Evolutionary conservation across 2,329 filamentous ascomycete species (phyloP).

Genomic region (Colletotrichum tropicale): DNA sequence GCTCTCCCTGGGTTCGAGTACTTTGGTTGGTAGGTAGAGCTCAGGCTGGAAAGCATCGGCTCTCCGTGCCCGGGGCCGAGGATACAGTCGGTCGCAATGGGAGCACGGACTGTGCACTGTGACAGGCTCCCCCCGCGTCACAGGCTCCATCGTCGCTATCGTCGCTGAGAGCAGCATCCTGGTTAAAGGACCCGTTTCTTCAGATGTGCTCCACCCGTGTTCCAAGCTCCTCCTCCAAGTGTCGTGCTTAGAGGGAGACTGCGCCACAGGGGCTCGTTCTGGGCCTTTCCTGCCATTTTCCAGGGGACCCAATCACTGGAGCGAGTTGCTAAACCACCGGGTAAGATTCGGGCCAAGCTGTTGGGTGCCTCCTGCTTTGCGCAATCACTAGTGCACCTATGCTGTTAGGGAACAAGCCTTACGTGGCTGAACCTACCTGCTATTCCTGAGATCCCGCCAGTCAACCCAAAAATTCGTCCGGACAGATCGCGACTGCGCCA

Average conservation of each 20-base stretch:
- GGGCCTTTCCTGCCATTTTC: neutral
- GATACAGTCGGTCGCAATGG: conserved; percentile 18
- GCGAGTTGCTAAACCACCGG: neutral
- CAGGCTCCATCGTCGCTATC: neutral
- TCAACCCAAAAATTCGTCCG: conserved; percentile 18
- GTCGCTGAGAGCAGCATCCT: neutral
- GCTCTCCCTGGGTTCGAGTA: neutral
- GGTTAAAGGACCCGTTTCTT: neutral
- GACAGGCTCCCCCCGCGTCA: conserved; percentile 7
- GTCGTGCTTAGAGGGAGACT: neutral
- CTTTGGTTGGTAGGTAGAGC: neutral
- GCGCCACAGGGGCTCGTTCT: neutral
- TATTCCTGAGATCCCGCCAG: neutral
- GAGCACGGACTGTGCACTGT: neutral
- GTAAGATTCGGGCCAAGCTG: conserved; percentile 16
- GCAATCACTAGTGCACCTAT: neutral
- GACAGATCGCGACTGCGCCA: conserved; percentile 18
- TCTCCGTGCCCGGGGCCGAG: conserved; percentile 30
- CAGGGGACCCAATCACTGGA: neutral
- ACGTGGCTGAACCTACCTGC: conserved; percentile 22
- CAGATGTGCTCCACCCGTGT: neutral
- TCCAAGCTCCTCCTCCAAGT: neutral
- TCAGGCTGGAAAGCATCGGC: conserved; percentile 32
- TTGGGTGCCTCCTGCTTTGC: neutral
- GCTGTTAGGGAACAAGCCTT: conserved; percentile 16